These are phyloP conservation scores for Graphilbum sp. DNA, from an alignment of 2,329 filamentous ascomycete genomes.

Conservation along the genomic window DNA sequence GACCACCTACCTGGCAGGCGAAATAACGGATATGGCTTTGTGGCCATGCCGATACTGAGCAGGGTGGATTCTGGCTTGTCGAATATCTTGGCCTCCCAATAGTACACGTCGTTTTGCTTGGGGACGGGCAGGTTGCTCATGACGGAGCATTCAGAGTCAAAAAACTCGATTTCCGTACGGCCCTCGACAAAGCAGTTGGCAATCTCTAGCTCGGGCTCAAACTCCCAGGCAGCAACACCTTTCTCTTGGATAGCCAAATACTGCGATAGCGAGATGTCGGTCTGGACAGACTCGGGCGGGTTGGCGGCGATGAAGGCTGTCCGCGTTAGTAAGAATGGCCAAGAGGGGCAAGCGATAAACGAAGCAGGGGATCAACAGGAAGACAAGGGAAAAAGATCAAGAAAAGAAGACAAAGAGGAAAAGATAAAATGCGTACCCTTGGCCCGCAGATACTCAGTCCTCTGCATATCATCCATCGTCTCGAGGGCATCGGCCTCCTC, in stretches of 20 bases:
- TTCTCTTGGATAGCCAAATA: constrained; percentile 98
- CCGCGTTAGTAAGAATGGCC: background rate
- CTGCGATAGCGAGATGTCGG: constrained; percentile 93
- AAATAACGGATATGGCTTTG: constrained; percentile 93
- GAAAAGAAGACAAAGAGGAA: background rate
- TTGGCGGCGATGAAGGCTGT: constrained; percentile 86
- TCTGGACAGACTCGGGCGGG: constrained; percentile 85
- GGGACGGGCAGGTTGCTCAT: constrained; percentile 93
- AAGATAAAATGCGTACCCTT: constrained; percentile 51
- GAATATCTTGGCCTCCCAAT: constrained; percentile 98
- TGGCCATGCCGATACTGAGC: constrained; percentile 84
- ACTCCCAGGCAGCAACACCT: constrained; percentile 98
- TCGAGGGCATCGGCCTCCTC: constrained; percentile 94
- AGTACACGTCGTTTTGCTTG: constrained; percentile 98
- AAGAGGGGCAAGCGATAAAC: background rate
- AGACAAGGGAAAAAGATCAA: too few species aligned
- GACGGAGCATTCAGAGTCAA: constrained; percentile 93
- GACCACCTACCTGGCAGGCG: constrained; percentile 62
- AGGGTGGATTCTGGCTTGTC: constrained; percentile 84
- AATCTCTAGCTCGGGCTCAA: constrained; percentile 96
- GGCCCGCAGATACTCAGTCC: constrained; percentile 80
- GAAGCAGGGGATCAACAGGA: background rate
- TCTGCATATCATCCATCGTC: constrained; percentile 83
- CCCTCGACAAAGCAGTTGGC: constrained; percentile 97
- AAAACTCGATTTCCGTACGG: constrained; percentile 96